Percentiles rank a stretch among this genome's conserved stretches.
Evolutionary conservation across 2,329 filamentous ascomycete species (phyloP).

Genomic region (Grosmannia clavigera): DNA sequence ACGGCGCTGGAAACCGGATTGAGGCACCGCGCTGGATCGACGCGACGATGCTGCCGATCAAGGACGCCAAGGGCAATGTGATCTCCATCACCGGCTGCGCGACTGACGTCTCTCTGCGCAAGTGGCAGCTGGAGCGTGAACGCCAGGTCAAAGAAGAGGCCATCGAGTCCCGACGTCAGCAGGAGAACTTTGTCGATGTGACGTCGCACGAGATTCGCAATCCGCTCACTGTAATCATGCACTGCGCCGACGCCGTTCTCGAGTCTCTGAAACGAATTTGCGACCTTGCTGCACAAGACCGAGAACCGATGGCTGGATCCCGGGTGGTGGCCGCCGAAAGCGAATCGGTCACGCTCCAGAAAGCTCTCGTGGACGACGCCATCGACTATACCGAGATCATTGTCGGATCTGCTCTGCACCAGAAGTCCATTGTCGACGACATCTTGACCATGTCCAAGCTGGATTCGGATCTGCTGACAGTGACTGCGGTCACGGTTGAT

Average conservation of each 20-base stretch:
- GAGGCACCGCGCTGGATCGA: constrained; percentile 34
- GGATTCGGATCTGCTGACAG: constrained; percentile 60
- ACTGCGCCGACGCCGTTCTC: constrained; percentile 60
- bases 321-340: background rate
- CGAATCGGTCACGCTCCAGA: constrained; percentile 16
- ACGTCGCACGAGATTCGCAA: constrained; percentile 63
- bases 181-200: constrained; percentile 75
- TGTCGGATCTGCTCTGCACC: constrained; percentile 64
- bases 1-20: constrained; percentile 29
- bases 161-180: constrained; percentile 50
- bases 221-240: constrained; percentile 59
- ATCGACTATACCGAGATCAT: constrained; percentile 70
- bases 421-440: constrained; percentile 68
- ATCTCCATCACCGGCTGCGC: constrained; percentile 36
- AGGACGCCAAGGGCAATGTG: constrained; percentile 31
- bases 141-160: constrained; percentile 40
- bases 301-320: background rate
- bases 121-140: constrained; percentile 38
- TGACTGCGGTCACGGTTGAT: constrained; percentile 58
- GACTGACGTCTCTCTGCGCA: constrained; percentile 36
- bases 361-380: constrained; percentile 41
- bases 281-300: constrained; percentile 14
- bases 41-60: constrained; percentile 38
- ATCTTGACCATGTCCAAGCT: constrained; percentile 64
- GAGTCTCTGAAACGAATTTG: constrained; percentile 33